Conservation (phyloP, 495 filamentous ascomycete species). For the Arthonia radiata region DNA sequence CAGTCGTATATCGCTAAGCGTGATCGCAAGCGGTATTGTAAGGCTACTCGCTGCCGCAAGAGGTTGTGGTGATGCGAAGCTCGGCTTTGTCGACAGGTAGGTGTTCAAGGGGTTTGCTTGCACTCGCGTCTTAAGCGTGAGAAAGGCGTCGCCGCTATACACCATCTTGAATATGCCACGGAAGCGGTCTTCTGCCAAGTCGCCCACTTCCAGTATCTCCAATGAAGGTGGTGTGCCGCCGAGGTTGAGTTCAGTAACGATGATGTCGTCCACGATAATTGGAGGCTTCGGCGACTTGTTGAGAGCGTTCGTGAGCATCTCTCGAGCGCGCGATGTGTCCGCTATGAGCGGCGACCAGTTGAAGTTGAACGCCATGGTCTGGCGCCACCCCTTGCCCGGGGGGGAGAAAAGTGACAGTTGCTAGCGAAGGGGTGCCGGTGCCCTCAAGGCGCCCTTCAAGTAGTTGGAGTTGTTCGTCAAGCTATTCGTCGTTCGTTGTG, state of each 20-base stretch:
- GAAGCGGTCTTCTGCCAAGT: conserved; percentile 90
- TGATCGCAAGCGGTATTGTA: conserved; percentile 91
- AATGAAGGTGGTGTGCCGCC: conserved; percentile 77
- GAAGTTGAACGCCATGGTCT: conserved; percentile 98
- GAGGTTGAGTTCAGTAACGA: conserved; percentile 92
- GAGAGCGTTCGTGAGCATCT: conserved; percentile 78
- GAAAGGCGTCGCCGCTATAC: conserved; percentile 79
- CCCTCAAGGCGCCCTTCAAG: too few relatives aligned
- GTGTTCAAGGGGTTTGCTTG: conserved; percentile 97
- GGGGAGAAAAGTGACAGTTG: too few relatives aligned
- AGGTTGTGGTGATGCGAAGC: conserved; percentile 76
- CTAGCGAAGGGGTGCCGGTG: too few relatives aligned
- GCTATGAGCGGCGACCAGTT: conserved; percentile 99
- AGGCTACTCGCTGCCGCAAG: conserved; percentile 81
- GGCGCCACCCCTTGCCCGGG: too few relatives aligned
- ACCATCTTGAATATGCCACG: conserved; percentile 98
- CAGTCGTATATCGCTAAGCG: conserved; percentile 84
- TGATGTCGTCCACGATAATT: conserved; percentile 97
- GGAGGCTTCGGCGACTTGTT: conserved; percentile 97
- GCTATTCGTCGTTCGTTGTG: too few relatives aligned
- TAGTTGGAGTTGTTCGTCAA: too few relatives aligned
- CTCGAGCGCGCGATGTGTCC: conserved; percentile 72
- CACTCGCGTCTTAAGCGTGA: conserved; percentile 83
- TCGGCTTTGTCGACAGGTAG: conserved; percentile 70
- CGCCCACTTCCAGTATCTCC: conserved; percentile 91